Conservation (phyloP, 306 rosid species). For the Luffa acutangula region DNA sequence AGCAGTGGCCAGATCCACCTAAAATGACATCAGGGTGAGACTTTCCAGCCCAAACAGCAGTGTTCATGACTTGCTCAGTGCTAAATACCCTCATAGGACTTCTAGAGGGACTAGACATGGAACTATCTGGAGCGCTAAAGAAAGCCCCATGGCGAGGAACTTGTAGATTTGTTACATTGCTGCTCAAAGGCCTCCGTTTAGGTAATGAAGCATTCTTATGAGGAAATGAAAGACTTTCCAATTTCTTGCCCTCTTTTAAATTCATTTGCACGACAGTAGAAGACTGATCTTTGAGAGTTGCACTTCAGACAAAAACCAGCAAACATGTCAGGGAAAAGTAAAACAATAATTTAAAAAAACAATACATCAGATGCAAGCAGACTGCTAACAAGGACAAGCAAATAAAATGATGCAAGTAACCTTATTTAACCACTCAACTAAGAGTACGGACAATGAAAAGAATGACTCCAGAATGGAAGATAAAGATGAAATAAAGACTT, state of each 20-base stretch:
- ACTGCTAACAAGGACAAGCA: background rate
- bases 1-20: conserved; percentile 85
- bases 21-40: conserved; percentile 36
- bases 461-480: background rate
- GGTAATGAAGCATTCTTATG: conserved; percentile 49
- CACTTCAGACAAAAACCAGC: conserved; percentile 35
- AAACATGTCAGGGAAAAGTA: conserved; percentile 24
- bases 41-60: conserved; percentile 47
- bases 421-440: conserved; percentile 2
- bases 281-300: conserved; percentile 59
- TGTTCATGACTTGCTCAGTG: conserved; percentile 41
- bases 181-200: conserved; percentile 65
- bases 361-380: conserved; percentile 7
- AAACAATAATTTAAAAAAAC: conserved; percentile 16
- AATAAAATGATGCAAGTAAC: background rate
- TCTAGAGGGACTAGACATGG: conserved; percentile 67
- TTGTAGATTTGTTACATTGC: conserved; percentile 77
- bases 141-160: conserved; percentile 75
- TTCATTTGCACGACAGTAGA: conserved; percentile 30
- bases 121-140: conserved; percentile 87
- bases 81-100: conserved; percentile 52
- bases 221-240: conserved; percentile 38
- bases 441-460: background rate
- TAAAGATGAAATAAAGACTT: background rate
- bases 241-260: conserved; percentile 47